Percentiles rank a stretch among this genome's conserved stretches.
phyloP scores from a whole-genome alignment of 2,329 filamentous ascomycete genomes.

The Pseudocercospora fijiensis region DNA sequence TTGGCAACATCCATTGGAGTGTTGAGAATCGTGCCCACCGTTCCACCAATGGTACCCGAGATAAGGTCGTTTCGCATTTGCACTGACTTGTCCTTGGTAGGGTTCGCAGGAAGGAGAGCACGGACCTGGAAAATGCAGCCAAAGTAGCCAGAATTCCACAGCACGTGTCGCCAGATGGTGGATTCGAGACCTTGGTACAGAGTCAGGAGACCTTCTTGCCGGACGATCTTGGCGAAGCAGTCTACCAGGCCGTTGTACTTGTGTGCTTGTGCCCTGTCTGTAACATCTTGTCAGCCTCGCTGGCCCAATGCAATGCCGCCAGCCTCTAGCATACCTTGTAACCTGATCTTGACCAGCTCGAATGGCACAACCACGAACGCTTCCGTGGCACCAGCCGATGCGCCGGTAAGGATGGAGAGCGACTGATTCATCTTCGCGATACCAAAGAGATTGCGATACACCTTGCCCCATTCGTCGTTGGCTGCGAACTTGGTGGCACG shows the following conservation, averaged over 20 bases:
- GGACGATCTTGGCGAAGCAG: conserved; percentile 76
- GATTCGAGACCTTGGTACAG: conserved; percentile 97
- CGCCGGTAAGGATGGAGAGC: conserved; percentile 88
- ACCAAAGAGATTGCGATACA: conserved; percentile 87
- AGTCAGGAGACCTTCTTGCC: conserved; percentile 77
- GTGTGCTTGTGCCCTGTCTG: conserved; percentile 83
- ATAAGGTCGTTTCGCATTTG: conserved; percentile 86
- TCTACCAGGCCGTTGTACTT: conserved; percentile 84
- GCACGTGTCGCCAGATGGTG: conserved; percentile 90
- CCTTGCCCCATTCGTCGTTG: conserved; percentile 96
- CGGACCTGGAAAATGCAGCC: conserved; percentile 98
- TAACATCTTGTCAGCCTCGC: conserved; percentile 10
- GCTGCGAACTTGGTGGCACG: conserved; percentile 96
- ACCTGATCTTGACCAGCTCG: conserved; percentile 95
- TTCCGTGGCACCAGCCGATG: conserved; percentile 92
- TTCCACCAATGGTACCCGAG: conserved; percentile 84
- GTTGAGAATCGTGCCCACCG: conserved; percentile 86
- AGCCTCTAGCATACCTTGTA: conserved; percentile 57
- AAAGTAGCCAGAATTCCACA: conserved; percentile 96
- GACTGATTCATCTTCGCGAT: conserved; percentile 84
- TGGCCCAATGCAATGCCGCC: neutral
- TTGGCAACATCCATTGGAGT: conserved; percentile 98
- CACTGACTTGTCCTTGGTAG: conserved; percentile 70
- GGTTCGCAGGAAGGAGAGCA: conserved; percentile 68
- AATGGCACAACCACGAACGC: conserved; percentile 97